Base-by-base conservation (phyloP, 2,329 filamentous ascomycete genomes). In the Penicillium fuscoglaucum region DNA sequence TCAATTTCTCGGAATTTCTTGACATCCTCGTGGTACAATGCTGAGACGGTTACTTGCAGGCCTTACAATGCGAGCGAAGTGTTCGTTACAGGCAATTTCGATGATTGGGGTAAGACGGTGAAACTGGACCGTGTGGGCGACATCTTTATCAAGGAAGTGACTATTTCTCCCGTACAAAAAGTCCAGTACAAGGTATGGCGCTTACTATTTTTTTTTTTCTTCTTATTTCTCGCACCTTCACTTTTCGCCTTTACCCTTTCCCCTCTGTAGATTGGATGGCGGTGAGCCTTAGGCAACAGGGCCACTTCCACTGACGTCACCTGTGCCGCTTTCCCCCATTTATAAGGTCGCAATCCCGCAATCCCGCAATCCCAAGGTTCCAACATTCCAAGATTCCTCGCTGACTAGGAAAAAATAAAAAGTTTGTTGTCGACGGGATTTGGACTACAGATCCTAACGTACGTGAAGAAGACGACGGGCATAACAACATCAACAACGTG, bases 351-450 rank as follows among this genome's bases (percentile, higher is more conserved):
- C 62, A 55, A 66, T 54, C 35, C 37, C 45, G 35, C 41, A 24
- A 35, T 31, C 26, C 12, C 29, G 29, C 29, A 31, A 13, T 8
- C 35, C 37, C 26, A 37, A 52, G 37, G 37, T 43, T 35, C 29
- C 45, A 47, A 24, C 2, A 39, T 41, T 44, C 19, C 10, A 46
- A 29, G n/a, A 29, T 29, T 65, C 17, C 9, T 39, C 52, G 46
- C 58, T 62, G 57, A 63, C 58, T 7, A 15, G 15, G 10, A n/a
- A 24, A 35, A 53, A 28, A 10, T 6, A 60, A 60, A 24, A 60
- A 97, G 93, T 99, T 96, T 76, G 90, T 99, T 69, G 93, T 97
- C 66, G 91, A 99, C 83, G 91, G 90, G 67, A 85, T 84, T 68
- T 99, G 95, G 95, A 87, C 87, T 51, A 90, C 87, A 74, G 93